These are phyloP conservation scores for Chiua virens DNA, from an alignment of 768 basidiomycete species.

Conservation along the genomic window DNA sequence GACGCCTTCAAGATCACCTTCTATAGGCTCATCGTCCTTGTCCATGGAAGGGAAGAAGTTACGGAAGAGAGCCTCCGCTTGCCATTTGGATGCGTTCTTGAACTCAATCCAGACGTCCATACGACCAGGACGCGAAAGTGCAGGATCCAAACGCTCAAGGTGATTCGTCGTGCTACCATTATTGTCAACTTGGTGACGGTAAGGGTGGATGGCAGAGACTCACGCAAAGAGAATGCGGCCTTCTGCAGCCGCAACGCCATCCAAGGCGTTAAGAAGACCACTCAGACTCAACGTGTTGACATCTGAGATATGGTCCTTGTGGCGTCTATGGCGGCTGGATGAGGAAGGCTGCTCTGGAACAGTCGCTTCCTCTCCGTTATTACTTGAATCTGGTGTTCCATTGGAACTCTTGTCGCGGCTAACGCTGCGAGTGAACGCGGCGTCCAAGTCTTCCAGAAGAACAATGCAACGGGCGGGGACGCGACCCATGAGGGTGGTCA, in stretches of 20 bases:
- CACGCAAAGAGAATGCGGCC: conserved; percentile 88
- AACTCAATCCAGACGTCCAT: conserved; percentile 95
- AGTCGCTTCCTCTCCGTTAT: conserved; percentile 34
- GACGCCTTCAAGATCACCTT: conserved; percentile 46
- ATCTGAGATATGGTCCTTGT: conserved; percentile 64
- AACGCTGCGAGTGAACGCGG: conserved; percentile 79
- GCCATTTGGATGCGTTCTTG: conserved; percentile 81
- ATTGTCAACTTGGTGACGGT: neutral
- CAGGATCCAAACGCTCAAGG: conserved; percentile 86
- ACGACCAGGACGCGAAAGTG: conserved; percentile 86
- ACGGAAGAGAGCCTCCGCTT: conserved; percentile 82
- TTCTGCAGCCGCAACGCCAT: conserved; percentile 85
- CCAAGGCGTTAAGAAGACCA: conserved; percentile 80
- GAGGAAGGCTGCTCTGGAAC: conserved; percentile 28
- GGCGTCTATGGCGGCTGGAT: conserved; percentile 43
- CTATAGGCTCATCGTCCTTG: conserved; percentile 38
- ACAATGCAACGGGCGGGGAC: conserved; percentile 86
- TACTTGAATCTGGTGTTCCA: conserved; percentile 41
- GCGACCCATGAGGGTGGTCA: conserved; percentile 83
- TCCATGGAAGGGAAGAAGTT: conserved; percentile 88
- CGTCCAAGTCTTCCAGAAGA: conserved; percentile 88
- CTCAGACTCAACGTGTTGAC: conserved; percentile 81
- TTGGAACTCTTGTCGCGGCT: conserved; percentile 58
- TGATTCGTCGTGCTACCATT: conserved; percentile 78
- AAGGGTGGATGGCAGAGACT: conserved; percentile 36